These are phyloP conservation scores for Porogramme epimiltina DNA, from an alignment of 1,284 basidiomycete genomes.

Conservation along the genomic window DNA sequence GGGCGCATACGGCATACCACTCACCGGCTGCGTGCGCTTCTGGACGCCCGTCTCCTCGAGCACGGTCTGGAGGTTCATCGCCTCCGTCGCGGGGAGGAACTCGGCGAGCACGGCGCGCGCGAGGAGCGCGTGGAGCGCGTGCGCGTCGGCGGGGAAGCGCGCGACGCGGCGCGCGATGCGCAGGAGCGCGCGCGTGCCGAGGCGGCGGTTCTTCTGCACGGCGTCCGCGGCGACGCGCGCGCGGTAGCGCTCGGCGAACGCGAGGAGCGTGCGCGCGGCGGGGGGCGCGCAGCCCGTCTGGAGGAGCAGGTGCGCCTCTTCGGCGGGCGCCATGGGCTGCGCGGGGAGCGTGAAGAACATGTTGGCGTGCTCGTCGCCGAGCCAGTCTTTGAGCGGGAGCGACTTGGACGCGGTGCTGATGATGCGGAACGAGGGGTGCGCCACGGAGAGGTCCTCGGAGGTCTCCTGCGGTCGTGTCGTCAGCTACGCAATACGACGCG, in stretches of 20 bases:
- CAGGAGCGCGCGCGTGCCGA: slow-evolving; percentile 62
- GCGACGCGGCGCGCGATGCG: slow-evolving; percentile 54
- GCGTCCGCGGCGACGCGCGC: slow-evolving; percentile 53
- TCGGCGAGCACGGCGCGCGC: slow-evolving; percentile 55
- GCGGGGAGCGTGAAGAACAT: slow-evolving; percentile 67
- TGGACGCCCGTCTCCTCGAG: slow-evolving; percentile 52
- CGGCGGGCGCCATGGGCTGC: slow-evolving; percentile 55
- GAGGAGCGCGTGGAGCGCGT: slow-evolving; percentile 51
- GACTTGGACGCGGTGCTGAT: slow-evolving; percentile 66
- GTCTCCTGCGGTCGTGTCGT: slow-evolving; percentile 31
- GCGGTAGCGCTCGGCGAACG: slow-evolving; percentile 60
- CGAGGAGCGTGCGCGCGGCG: slow-evolving; percentile 21
- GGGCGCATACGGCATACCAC: slow-evolving; percentile 14
- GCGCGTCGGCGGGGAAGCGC: slow-evolving; percentile 42
- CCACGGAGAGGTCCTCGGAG: slow-evolving; percentile 46
- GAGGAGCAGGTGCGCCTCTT: slow-evolving; percentile 36
- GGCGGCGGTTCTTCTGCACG: slow-evolving; percentile 59
- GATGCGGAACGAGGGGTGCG: slow-evolving; percentile 60
- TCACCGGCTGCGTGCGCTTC: slow-evolving; percentile 43
- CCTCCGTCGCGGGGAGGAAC: slow-evolving; percentile 61
- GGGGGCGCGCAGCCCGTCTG: slow-evolving; percentile 25
- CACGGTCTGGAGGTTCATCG: slow-evolving; percentile 53
- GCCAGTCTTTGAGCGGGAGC: slow-evolving; percentile 62
- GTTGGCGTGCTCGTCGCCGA: slow-evolving; percentile 63
- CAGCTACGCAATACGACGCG: not conserved